Percentiles rank a stretch among this genome's conserved stretches.
phyloP scores from a whole-genome alignment of 2,329 filamentous ascomycete species.

The Ilyonectria sp. region DNA sequence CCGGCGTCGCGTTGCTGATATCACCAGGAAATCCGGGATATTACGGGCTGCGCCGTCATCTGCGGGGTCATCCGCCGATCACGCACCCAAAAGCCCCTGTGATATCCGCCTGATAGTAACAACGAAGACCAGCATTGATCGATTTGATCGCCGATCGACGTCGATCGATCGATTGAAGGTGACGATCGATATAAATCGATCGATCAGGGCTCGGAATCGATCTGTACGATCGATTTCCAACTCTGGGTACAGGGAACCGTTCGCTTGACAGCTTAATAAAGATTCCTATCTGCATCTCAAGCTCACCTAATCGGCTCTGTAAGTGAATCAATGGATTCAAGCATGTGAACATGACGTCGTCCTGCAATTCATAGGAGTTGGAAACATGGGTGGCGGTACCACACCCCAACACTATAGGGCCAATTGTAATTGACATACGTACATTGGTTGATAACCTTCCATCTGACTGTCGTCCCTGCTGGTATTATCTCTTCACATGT shows the following conservation, averaged over 20 bases:
- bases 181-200: no score
- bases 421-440: slow-evolving; percentile 17
- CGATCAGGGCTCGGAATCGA: no score
- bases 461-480: slow-evolving; percentile 14
- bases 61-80: no score
- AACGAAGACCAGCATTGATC: no score
- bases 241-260: background rate
- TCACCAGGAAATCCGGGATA: no score
- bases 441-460: slow-evolving; percentile 14
- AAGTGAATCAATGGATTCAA: background rate
- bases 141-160: no score
- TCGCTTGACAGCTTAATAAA: background rate
- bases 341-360: background rate
- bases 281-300: background rate
- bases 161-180: no score
- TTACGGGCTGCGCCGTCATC: no score
- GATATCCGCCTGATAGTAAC: no score
- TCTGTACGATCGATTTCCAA: no score
- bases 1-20: no score
- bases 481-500: slow-evolving; percentile 18
- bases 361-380: background rate
- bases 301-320: background rate
- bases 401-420: slow-evolving; percentile 13
- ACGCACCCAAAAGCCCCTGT: no score
- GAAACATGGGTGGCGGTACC: background rate